These are phyloP conservation scores for Yarrowia alimentaria DNA, from an alignment of 805 yeast genomes.

Conservation along the genomic window DNA sequence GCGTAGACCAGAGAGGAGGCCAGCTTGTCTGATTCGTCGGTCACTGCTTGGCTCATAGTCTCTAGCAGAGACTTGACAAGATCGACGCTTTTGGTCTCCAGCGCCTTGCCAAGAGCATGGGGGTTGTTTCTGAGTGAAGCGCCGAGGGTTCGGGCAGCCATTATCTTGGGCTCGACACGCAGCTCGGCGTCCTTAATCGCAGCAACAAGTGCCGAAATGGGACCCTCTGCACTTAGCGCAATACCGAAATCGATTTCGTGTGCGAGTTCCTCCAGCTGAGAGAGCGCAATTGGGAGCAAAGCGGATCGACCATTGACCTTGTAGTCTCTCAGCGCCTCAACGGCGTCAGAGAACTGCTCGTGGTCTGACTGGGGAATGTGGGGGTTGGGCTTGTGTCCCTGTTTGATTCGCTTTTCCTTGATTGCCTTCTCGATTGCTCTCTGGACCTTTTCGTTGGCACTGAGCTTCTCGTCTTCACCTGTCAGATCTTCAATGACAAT, in stretches of 20 bases:
- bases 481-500: slow-evolving; percentile 13
- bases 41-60: neutral
- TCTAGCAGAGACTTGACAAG: slow-evolving; percentile 8
- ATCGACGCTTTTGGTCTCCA: neutral
- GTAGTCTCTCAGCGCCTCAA: slow-evolving; percentile 9
- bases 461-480: slow-evolving; percentile 3
- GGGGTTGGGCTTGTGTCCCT: slow-evolving; percentile 22
- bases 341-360: slow-evolving; percentile 10
- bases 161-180: slow-evolving; percentile 14
- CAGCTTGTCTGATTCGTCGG: slow-evolving; percentile 1
- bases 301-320: neutral
- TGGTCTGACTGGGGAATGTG: slow-evolving; percentile 17
- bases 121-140: slow-evolving; percentile 71
- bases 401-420: slow-evolving; percentile 14
- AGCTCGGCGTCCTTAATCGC: slow-evolving; percentile 29
- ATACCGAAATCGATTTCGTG: slow-evolving; percentile 27
- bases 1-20: slow-evolving; percentile 10
- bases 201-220: neutral
- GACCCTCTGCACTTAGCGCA: slow-evolving; percentile 4
- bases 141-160: slow-evolving; percentile 56
- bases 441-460: slow-evolving; percentile 17
- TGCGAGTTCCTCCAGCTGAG: slow-evolving; percentile 13
- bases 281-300: neutral
- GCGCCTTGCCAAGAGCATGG: slow-evolving; percentile 44
- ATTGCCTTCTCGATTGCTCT: slow-evolving; percentile 15